phyloP scores from a whole-genome alignment of 169 alveolate genomes.

The Neospora caninum region DNA sequence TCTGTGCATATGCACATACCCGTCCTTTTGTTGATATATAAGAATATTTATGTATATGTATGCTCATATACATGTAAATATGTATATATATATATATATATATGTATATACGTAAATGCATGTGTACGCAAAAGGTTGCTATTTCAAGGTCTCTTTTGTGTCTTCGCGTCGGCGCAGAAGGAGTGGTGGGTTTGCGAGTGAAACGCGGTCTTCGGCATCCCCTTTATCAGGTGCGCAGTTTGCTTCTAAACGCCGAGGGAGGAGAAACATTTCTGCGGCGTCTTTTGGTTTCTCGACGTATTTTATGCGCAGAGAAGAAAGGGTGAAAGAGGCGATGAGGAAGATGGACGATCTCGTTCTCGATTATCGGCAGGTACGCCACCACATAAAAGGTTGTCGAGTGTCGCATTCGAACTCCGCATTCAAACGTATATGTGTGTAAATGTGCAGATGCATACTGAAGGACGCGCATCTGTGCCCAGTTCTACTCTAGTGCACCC shows the following conservation, averaged over 20 bases:
- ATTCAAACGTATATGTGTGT: no score
- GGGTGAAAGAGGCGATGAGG: slow-evolving; percentile 69
- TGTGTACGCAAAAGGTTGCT: background rate
- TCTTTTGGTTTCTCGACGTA: no score
- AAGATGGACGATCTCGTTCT: slow-evolving; percentile 71
- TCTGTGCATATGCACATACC: no score
- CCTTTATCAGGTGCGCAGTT: no score
- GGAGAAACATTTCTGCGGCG: no score
- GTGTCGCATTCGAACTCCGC: no score
- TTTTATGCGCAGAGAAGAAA: slow-evolving; percentile 52
- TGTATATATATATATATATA: background rate
- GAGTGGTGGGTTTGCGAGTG: background rate
- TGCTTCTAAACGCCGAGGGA: no score
- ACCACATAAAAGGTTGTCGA: background rate
- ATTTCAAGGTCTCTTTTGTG: background rate
- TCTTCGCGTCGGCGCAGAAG: no score
- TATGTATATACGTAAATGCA: background rate
- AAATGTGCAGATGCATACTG: no score
- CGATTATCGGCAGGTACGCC: slow-evolving; percentile 68
- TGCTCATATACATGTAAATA: background rate
- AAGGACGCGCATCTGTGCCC: no score
- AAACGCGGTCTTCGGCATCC: background rate
- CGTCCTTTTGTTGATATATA: no score
- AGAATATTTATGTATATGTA: background rate
- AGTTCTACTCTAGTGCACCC: no score